A percentile compares a stretch with the other conserved stretches of the same genome.
These are phyloP conservation scores for Lodderomyces oxycetoniae DNA, from an alignment of 1,139 yeast species.

Conservation along the genomic window DNA sequence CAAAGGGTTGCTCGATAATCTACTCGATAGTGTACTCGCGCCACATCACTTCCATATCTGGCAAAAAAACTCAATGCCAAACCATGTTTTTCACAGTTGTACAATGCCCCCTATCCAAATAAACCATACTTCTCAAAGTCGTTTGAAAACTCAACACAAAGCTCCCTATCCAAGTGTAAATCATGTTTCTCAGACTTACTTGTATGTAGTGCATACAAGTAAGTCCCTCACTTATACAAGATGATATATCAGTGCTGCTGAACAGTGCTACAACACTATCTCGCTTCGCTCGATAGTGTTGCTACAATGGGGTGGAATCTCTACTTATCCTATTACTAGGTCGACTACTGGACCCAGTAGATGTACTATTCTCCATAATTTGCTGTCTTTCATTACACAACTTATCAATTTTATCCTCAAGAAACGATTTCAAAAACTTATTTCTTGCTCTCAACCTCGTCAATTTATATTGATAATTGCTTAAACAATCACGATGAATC, in stretches of 20 bases:
- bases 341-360: constrained; percentile 17
- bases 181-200: too few species aligned
- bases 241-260: not conserved
- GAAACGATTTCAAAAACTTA: constrained; percentile 25
- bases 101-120: too few species aligned
- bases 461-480: constrained; percentile 26
- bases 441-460: constrained; percentile 29
- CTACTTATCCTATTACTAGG: constrained; percentile 38
- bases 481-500: constrained; percentile 32
- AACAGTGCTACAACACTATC: not conserved
- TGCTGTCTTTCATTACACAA: constrained; percentile 37
- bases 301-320: constrained; percentile 36
- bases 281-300: not conserved
- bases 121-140: too few species aligned
- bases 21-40: too few species aligned
- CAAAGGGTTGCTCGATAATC: too few species aligned
- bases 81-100: too few species aligned
- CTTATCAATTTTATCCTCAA: constrained; percentile 32
- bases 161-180: too few species aligned
- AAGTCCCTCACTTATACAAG: not conserved
- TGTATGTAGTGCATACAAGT: too few species aligned
- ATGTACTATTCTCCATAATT: constrained; percentile 24
- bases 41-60: too few species aligned
- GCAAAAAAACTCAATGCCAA: too few species aligned
- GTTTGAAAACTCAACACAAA: too few species aligned